Evolutionary conservation across 208 protist species (phyloP).

Genomic region (Chromosphaera perkinsii): DNA sequence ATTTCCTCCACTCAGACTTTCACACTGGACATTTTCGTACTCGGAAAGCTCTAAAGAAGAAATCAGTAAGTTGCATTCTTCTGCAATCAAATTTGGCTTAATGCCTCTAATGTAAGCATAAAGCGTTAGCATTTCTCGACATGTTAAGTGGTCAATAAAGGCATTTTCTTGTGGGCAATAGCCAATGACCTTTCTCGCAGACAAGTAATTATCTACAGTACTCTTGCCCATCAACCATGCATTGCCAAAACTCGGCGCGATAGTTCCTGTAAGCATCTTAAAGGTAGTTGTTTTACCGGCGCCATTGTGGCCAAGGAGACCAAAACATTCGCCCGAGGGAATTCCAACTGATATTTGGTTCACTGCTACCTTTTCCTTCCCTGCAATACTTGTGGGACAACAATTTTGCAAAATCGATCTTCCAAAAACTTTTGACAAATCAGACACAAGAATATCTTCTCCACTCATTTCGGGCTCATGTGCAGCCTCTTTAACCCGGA

Average conservation of each 20-base stretch:
- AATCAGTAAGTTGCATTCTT: neutral
- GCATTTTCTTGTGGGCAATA: constrained; percentile 52
- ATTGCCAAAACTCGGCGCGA: constrained; percentile 4
- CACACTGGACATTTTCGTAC: neutral
- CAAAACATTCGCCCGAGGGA: constrained; percentile 43
- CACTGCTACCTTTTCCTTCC: constrained; percentile 26
- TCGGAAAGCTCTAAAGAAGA: constrained; percentile 21
- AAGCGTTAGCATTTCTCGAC: constrained; percentile 35
- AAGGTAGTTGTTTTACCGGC: constrained; percentile 52
- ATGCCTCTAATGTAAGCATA: constrained; percentile 28
- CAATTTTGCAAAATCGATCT: too few relatives aligned
- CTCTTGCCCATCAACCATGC: constrained; percentile 28
- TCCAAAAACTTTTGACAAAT: too few relatives aligned
- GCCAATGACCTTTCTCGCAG: constrained; percentile 4
- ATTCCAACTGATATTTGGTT: constrained; percentile 36
- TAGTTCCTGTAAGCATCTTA: constrained; percentile 35
- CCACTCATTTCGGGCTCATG: too few relatives aligned
- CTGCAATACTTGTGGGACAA: too few relatives aligned
- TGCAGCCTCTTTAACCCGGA: too few relatives aligned
- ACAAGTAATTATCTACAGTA: neutral
- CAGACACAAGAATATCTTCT: too few relatives aligned
- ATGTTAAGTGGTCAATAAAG: constrained; percentile 43
- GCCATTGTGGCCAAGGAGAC: constrained; percentile 51
- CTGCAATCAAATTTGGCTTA: neutral
- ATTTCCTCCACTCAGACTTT: constrained; percentile 44